Evolutionary conservation across 768 basidiomycete species (phyloP).

Genomic region (Nevesoporus exiguus): DNA sequence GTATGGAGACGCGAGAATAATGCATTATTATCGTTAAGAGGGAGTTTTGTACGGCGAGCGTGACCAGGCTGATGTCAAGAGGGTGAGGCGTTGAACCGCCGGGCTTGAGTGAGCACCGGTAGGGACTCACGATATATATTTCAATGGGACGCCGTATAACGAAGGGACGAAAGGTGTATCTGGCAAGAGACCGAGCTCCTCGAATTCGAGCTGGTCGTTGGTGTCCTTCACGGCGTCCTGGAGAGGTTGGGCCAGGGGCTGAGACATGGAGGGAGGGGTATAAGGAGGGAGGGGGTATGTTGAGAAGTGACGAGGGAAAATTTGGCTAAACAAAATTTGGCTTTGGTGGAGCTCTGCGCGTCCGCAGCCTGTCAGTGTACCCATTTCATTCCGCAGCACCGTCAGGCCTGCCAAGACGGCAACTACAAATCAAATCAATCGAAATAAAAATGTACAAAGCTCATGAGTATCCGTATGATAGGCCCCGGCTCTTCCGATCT

Average conservation of each 20-base stretch:
- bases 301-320: neutral
- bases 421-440: constrained; percentile 14
- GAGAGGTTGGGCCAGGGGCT: constrained; percentile 8
- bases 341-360: neutral
- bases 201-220: constrained; percentile 41
- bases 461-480: constrained; percentile 26
- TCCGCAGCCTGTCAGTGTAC: constrained; percentile 12
- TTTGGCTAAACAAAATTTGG: neutral
- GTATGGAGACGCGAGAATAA: constrained; percentile 82
- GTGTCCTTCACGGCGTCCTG: constrained; percentile 27
- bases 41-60: constrained; percentile 92
- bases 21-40: constrained; percentile 92
- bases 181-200: constrained; percentile 43
- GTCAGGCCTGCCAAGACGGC: constrained; percentile 5
- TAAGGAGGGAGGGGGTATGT: constrained; percentile 16
- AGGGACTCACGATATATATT: constrained; percentile 65
- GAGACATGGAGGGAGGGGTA: constrained; percentile 30
- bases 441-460: neutral
- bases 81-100: neutral
- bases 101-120: constrained; percentile 4
- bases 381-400: constrained; percentile 19
- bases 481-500: constrained; percentile 49
- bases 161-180: constrained; percentile 44
- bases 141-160: constrained; percentile 68
- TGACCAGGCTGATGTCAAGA: constrained; percentile 54